Evolutionary conservation across 495 filamentous ascomycete genomes (phyloP), one percentile per base, ranked within the genome.

Genomic region (Letharia lupina): DNA sequence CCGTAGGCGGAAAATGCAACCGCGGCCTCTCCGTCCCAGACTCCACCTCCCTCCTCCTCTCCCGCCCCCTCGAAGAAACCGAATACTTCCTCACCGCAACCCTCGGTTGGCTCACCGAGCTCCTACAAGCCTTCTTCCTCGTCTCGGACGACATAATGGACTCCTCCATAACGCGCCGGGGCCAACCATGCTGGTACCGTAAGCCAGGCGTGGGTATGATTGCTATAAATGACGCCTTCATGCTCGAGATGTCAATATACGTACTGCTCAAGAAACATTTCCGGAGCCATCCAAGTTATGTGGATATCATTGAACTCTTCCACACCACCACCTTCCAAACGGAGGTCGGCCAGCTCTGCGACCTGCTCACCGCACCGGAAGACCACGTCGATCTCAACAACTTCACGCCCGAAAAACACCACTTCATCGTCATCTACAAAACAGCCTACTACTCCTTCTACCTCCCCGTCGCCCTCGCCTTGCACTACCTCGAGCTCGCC

Each of bases 81-180:
- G 70, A 71, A 63, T 70, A 67, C 68, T 67, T 67, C 57, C 70
- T 70, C 18, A 66, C 62, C 20, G 74, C 74, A 4, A 77, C 66
- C 58, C 83, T 98, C 58, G 94, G 94, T 66, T 98, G 94, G 94
- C 84, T 96, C 80, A 96, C 93, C 69, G 94, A 98, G 83, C 82
- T 98, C 47, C 89, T 98, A 44, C 94, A 98, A 81, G 93, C 94
- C 65, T 97, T 96, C 85, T 98, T 98, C 84, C 85, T 98, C 61
- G 94, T 98, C 70, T 91, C 91, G 67, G 94, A 98, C 77, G 94
- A 98, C 77, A 96, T 98, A 70, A 98, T 98, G 94, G 94, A 98
- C 80, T 75, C 82, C 71, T 93, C 89, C 68, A 91, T 94, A 77
- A 98, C 94, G 50, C 90, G 94, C 48, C 91, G 94, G 68, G 91